Base-by-base conservation (phyloP, 352 stramenopile genomes). In the Phytopythium kandeliae region DNA sequence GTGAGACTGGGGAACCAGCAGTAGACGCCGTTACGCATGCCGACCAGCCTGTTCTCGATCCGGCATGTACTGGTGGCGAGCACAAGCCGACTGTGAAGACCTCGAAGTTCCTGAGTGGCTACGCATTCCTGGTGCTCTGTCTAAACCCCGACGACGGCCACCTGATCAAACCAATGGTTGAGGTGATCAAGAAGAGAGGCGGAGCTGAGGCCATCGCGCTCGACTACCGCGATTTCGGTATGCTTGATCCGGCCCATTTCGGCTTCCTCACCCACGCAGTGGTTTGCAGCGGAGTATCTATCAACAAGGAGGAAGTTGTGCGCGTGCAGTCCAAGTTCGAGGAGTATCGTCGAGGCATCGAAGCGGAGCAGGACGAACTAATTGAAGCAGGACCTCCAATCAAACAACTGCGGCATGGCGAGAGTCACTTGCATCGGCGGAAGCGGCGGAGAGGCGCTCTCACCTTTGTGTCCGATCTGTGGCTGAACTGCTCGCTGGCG, bases 391-490 rank as follows among this genome's bases (percentile, higher is more conserved):
- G n/a, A 1, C 57, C 16, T 50, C 21, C 59, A 17, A n/a, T 17
- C 8, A 71, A 68, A 34, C 59, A 55, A 48, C 12, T 51, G 21
- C 50, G 58, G 15, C 44, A 69, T 7, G 24, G 59, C n/a, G 21
- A 31, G 4, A n/a, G 11, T 28, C 25, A 50, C 26, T 5, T 36
- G 17, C 50, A 30, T 19, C 36, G 19, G n/a, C 34, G 24, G 4
- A 50, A 38, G n/a, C 30, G 52, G 8, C 57, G 60, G n/a, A 65
- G 66, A 48, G 43, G 57, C 16, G 65, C 67, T 22, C 34, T 79
- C 40, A 78, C 71, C 36, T 63, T 85, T 33, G 74, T 89, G 31
- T 86, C 77, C 24, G 80, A 91, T 55, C 40, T 91, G 42, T 91
- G 80, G 80, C 62, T 91, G 0, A 71, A 68, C 22, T 91, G 80